A percentile compares a stretch with the other conserved stretches of the same genome.
Evolutionary conservation across 306 rosid species (phyloP).

Genomic region (Dryas octopetala): DNA sequence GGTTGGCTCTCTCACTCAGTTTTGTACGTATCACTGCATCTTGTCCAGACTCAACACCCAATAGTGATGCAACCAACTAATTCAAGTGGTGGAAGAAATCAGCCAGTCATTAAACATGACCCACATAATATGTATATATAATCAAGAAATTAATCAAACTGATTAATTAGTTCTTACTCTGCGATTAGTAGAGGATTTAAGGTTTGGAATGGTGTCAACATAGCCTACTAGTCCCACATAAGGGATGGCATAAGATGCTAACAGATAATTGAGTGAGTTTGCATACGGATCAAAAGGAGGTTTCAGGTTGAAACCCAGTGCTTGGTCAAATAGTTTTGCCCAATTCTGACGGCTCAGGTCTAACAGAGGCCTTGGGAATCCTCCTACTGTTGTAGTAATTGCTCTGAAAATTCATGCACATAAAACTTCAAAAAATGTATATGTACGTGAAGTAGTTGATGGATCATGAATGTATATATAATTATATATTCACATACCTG

Average conservation of each 20-base stretch:
- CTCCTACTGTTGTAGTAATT: constrained; percentile 16
- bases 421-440: neutral
- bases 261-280: constrained; percentile 21
- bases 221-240: constrained; percentile 28
- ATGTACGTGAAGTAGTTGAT: neutral
- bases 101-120: no score
- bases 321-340: constrained; percentile 18
- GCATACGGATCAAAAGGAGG: constrained; percentile 36
- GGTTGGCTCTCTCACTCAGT: constrained; percentile 7
- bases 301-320: constrained; percentile 3
- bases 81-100: no score
- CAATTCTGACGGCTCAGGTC: constrained; percentile 19
- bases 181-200: neutral
- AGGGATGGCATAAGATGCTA: constrained; percentile 20
- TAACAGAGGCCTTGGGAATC: constrained; percentile 27
- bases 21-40: constrained; percentile 27
- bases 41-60: constrained; percentile 31
- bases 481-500: constrained; percentile 2
- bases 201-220: constrained; percentile 29
- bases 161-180: constrained; percentile 2
- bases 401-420: neutral
- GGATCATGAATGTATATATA: neutral
- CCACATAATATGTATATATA: no score
- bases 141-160: no score
- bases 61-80: constrained; percentile 26